Evolutionary conservation across 768 basidiomycete genomes (phyloP).

Genomic region (Peribolospora baueri): DNA sequence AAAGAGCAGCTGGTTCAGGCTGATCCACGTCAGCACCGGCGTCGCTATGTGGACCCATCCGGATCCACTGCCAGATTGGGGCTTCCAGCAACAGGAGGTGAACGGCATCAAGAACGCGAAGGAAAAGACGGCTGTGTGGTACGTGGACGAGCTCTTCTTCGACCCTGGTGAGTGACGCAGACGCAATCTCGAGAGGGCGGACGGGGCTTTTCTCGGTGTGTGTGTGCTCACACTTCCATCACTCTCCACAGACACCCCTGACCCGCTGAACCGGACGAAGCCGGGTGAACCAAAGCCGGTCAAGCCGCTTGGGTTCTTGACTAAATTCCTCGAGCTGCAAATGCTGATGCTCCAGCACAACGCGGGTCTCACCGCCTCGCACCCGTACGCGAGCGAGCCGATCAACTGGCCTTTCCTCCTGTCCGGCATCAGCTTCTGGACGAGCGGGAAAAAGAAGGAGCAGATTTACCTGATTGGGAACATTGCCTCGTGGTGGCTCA

Average conservation of each 20-base stretch:
- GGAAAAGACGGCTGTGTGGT: constrained; percentile 72
- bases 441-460: constrained; percentile 40
- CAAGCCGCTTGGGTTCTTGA: constrained; percentile 72
- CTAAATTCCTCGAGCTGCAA: constrained; percentile 80
- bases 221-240: not conserved
- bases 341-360: constrained; percentile 94
- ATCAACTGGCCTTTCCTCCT: constrained; percentile 97
- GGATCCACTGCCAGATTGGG: constrained; percentile 79
- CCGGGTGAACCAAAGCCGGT: constrained; percentile 28
- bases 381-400: constrained; percentile 86
- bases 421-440: constrained; percentile 97
- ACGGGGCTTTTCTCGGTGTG: too few relatives aligned
- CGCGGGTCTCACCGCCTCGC: constrained; percentile 88
- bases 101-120: constrained; percentile 83
- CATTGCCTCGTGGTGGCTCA: constrained; percentile 80
- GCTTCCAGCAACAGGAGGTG: constrained; percentile 85
- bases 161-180: constrained; percentile 35
- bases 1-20: constrained; percentile 75
- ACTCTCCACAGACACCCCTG: constrained; percentile 15
- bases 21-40: constrained; percentile 66
- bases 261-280: constrained; percentile 31
- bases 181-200: too few relatives aligned
- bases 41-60: constrained; percentile 86
- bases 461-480: constrained; percentile 97
- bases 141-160: constrained; percentile 51